Percentiles rank a stretch among this genome's conserved stretches.
phyloP scores from a whole-genome alignment of 2,329 filamentous ascomycete genomes.

The Penicillium aurantiogriseum region DNA sequence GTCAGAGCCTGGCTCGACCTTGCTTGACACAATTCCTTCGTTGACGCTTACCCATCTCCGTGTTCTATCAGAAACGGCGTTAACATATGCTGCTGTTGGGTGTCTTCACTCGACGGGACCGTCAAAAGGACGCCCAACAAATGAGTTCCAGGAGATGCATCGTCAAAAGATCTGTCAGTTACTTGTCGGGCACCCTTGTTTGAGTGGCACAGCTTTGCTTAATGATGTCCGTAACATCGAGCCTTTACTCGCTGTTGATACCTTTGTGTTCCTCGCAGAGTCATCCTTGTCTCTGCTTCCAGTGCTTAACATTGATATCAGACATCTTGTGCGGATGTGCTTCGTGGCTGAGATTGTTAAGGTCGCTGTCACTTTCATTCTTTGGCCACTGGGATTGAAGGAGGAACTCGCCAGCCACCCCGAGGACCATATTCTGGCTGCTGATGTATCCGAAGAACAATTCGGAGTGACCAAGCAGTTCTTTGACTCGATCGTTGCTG shows the following conservation, averaged over 20 bases:
- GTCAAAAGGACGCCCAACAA: conserved; percentile 55
- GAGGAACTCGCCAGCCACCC: conserved; percentile 33
- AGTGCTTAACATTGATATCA: conserved; percentile 68
- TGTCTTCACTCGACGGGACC: conserved; percentile 61
- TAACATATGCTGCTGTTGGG: conserved; percentile 78
- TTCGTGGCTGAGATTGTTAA: conserved; percentile 91
- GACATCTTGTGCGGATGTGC: conserved; percentile 78
- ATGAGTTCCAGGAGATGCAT: conserved; percentile 66
- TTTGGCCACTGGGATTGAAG: conserved; percentile 39
- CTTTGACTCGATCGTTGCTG: conserved; percentile 39
- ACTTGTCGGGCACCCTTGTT: conserved; percentile 59
- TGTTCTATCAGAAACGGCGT: conserved; percentile 81
- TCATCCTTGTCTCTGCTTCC: conserved; percentile 69
- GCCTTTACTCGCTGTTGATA: conserved; percentile 40
- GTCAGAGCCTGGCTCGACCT: conserved; percentile 67
- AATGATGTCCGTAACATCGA: conserved; percentile 41
- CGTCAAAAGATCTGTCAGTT: conserved; percentile 73
- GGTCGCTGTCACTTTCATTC: conserved; percentile 60
- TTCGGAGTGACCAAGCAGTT: conserved; percentile 35
- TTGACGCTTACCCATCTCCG: conserved; percentile 82
- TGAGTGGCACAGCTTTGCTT: conserved; percentile 35
- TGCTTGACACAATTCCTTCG: conserved; percentile 81
- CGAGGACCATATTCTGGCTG: conserved; percentile 27
- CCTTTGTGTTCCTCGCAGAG: conserved; percentile 69
- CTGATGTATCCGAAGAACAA: conserved; percentile 31